Evolutionary conservation across 768 basidiomycete species (phyloP).

Genomic region (Kwoniella mangroviensis): DNA sequence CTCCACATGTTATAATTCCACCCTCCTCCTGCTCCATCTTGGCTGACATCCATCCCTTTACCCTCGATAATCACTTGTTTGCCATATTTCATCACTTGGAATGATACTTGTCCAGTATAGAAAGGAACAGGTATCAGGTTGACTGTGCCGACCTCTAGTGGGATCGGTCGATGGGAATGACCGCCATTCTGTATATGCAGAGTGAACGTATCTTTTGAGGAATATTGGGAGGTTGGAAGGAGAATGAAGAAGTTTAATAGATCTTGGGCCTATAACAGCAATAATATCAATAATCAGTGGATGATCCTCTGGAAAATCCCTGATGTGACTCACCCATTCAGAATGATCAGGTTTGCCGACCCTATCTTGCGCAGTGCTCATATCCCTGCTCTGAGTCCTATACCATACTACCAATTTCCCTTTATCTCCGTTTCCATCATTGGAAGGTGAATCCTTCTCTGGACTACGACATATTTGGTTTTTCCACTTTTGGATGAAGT

Average conservation of each 20-base stretch:
- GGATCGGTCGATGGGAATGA: constrained; percentile 6
- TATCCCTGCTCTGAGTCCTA: constrained; percentile 44
- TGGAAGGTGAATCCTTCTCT: neutral
- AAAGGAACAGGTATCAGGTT: constrained; percentile 42
- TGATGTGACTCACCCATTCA: constrained; percentile 48
- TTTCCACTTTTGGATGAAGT: constrained; percentile 42
- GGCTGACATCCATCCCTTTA: constrained; percentile 26
- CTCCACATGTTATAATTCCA: constrained; percentile 58
- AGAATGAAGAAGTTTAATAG: constrained; percentile 50
- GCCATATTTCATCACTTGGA: constrained; percentile 30
- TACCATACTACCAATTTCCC: constrained; percentile 43
- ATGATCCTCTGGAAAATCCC: too few relatives aligned
- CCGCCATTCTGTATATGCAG: constrained; percentile 23
- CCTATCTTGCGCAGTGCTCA: constrained; percentile 30
- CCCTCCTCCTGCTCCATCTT: neutral
- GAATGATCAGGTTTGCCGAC: constrained; percentile 49
- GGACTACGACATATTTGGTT: constrained; percentile 2
- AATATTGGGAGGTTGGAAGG: constrained; percentile 21
- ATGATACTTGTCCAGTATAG: constrained; percentile 38
- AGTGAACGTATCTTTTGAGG: neutral
- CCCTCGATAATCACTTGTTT: constrained; percentile 27
- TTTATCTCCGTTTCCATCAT: neutral
- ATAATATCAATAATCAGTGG: too few relatives aligned
- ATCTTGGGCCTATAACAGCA: constrained; percentile 58
- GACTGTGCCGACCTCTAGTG: constrained; percentile 28